These are phyloP conservation scores for Sclerotinia glacialis DNA, from an alignment of 2,329 filamentous ascomycete genomes.

Conservation along the genomic window DNA sequence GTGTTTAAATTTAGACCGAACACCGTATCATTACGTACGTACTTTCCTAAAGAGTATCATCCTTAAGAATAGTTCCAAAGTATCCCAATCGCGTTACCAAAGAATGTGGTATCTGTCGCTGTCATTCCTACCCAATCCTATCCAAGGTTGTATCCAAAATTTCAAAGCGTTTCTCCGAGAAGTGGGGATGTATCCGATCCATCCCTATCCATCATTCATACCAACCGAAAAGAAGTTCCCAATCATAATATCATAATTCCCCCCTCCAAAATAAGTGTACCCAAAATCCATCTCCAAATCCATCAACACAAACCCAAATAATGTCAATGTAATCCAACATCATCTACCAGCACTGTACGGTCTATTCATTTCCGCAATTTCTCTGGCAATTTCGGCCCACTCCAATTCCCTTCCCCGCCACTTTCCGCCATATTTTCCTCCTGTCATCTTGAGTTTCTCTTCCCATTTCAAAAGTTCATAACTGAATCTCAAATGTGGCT, in stretches of 20 bases:
- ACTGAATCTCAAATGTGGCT: slow-evolving; percentile 90
- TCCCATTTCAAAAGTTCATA: slow-evolving; percentile 98
- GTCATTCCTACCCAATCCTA: slow-evolving; percentile 5
- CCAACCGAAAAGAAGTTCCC: background rate
- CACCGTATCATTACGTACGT: slow-evolving; percentile 5
- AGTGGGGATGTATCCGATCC: slow-evolving; percentile 5
- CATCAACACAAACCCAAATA: slow-evolving; percentile 4
- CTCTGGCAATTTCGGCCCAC: slow-evolving; percentile 82
- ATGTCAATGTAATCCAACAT: background rate
- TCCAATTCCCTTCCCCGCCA: slow-evolving; percentile 73
- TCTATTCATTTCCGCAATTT: slow-evolving; percentile 94
- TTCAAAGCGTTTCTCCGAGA: background rate
- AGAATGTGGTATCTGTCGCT: slow-evolving; percentile 19
- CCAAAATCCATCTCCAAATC: background rate
- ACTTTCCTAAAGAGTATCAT: background rate
- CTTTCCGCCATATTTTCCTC: slow-evolving; percentile 42
- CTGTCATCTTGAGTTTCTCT: slow-evolving; percentile 58
- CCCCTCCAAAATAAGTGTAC: background rate
- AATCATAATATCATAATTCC: background rate
- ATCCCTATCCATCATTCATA: background rate
- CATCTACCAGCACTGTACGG: slow-evolving; percentile 69
- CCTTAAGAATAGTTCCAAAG: background rate
- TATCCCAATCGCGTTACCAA: background rate
- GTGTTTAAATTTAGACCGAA: background rate
- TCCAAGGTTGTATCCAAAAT: background rate